These are phyloP conservation scores for Cyberlindnera maclurae DNA, from an alignment of 805 yeast species.

Conservation along the genomic window DNA sequence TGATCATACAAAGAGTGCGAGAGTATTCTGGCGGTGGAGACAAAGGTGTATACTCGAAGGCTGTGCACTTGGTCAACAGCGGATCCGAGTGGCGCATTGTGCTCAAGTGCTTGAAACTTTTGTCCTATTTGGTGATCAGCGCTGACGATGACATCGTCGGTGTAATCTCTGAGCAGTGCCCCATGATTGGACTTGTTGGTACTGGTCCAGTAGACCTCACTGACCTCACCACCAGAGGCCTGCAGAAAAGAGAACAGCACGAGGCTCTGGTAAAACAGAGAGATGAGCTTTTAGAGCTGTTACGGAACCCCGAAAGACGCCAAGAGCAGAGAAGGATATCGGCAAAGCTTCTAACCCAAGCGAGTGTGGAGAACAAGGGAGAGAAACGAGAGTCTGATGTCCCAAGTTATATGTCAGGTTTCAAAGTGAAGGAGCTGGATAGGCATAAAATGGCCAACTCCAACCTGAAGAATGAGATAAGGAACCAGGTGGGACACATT, in stretches of 20 bases:
- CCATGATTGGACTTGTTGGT: background rate
- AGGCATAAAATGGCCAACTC: constrained; percentile 11
- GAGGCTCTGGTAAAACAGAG: constrained; percentile 3
- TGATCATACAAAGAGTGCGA: constrained; percentile 26
- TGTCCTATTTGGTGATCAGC: constrained; percentile 26
- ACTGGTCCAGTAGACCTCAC: constrained; percentile 1
- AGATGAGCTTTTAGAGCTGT: constrained; percentile 3
- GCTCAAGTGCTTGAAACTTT: constrained; percentile 29
- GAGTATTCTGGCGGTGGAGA: background rate
- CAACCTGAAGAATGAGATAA: constrained; percentile 11
- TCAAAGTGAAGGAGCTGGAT: constrained; percentile 10
- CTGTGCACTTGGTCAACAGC: constrained; percentile 30
- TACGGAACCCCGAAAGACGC: constrained; percentile 6
- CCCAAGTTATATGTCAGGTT: constrained; percentile 7
- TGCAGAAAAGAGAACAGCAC: constrained; percentile 9
- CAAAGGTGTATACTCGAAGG: constrained; percentile 3
- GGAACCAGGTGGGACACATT: constrained; percentile 9
- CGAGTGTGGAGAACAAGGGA: background rate
- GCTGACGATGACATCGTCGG: constrained; percentile 6
- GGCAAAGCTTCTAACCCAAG: constrained; percentile 5
- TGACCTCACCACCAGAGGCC: constrained; percentile 1
- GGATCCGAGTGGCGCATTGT: constrained; percentile 36
- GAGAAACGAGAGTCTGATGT: constrained; percentile 3
- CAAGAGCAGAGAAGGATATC: constrained; percentile 3
- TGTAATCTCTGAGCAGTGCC: constrained; percentile 1